Conservation (phyloP, 306 rosid genomes). For the Quercus suber region DNA sequence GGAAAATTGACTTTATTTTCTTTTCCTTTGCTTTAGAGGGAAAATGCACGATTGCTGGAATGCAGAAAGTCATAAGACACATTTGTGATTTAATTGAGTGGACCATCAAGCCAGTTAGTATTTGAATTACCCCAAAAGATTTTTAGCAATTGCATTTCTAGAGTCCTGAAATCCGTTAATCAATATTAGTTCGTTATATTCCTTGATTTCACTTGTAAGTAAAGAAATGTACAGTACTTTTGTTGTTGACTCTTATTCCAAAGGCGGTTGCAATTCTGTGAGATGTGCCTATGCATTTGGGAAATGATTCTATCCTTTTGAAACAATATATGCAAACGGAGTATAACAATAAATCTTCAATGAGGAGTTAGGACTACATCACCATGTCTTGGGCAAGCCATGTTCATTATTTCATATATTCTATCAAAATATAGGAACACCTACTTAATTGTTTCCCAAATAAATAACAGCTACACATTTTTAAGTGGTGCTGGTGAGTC, state of each 20-base stretch:
- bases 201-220: no score
- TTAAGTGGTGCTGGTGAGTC: neutral
- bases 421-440: neutral
- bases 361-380: neutral
- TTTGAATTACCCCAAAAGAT: neutral
- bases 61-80: neutral
- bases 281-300: no score
- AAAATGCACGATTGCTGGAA: neutral
- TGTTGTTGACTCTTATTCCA: no score
- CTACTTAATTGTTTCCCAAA: neutral
- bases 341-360: neutral
- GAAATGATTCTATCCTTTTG: neutral
- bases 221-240: no score
- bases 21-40: neutral
- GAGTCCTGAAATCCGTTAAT: neutral
- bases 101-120: neutral
- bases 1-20: neutral
- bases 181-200: no score
- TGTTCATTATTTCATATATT: neutral
- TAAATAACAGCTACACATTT: neutral
- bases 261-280: no score
- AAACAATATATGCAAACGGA: neutral
- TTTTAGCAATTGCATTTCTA: neutral
- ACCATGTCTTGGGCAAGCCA: neutral
- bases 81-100: neutral